These are phyloP conservation scores for Diaporthe sp. DNA, from an alignment of 2,329 filamentous ascomycete genomes.

Conservation along the genomic window DNA sequence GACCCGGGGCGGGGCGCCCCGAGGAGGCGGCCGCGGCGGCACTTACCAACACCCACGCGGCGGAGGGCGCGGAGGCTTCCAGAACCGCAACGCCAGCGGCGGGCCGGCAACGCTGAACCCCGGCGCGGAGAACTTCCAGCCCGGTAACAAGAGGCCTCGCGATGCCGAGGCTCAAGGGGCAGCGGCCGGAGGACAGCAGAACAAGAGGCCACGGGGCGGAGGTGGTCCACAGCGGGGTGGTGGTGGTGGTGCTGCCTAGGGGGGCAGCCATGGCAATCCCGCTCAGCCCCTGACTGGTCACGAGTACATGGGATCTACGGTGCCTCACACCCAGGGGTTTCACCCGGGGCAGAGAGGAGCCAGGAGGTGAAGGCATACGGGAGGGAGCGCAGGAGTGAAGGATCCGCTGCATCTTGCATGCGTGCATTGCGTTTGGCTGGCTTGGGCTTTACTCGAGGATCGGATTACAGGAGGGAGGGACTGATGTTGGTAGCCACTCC, in stretches of 20 bases:
- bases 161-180: constrained; percentile 54
- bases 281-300: not conserved
- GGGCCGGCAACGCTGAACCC: constrained; percentile 60
- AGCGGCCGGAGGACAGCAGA: constrained; percentile 42
- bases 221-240: constrained; percentile 36
- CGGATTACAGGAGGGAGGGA: not conserved
- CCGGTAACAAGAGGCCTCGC: constrained; percentile 66
- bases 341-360: too few relatives aligned
- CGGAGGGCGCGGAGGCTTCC: constrained; percentile 47
- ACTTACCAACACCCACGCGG: constrained; percentile 46
- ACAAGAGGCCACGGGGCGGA: constrained; percentile 54
- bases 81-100: constrained; percentile 55
- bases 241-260: constrained; percentile 22
- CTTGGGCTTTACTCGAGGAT: not conserved
- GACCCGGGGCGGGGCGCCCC: constrained; percentile 41
- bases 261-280: not conserved
- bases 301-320: not conserved
- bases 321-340: too few relatives aligned
- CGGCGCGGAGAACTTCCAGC: constrained; percentile 65
- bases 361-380: too few relatives aligned
- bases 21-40: constrained; percentile 43
- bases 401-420: not conserved
- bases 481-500: not conserved
- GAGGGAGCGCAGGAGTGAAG: not conserved
- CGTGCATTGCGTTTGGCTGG: not conserved